Base-by-base conservation (phyloP, 176 grass and related monocot species). In the Ensete glaucum region DNA sequence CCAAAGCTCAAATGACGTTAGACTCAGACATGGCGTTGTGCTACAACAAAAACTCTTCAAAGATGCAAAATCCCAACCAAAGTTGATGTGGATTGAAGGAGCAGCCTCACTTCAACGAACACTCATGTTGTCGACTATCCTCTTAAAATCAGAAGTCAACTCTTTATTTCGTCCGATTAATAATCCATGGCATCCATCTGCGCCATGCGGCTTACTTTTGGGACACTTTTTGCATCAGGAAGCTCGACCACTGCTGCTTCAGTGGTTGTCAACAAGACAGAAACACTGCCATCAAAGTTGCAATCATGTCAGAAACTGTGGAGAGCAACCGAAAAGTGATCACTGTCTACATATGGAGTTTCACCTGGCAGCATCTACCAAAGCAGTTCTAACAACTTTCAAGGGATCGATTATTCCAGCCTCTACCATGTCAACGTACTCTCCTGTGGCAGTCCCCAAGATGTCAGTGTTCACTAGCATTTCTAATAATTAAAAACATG, bases 371-470 rank as follows among this genome's bases (percentile, higher is more conserved):
- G 88, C 94, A 85, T 97, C 90, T 77, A 88, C 80, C 24, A 97
- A 78, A 68, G 94, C 94, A 67, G 88, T 93, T 77, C 90, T 83
- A 58, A 97, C 87, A 22, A 97, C 94, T 73, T 97, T 97, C 53
- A 93, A 72, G 7, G 94, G 94, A 81, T 97, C 94, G 0, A 93
- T 81, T 66, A 93, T 97, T 54, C 94, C 94, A 72, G 90, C 81
- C 80, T 97, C 87, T 58, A 97, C 91, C 90, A 93, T 90, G 88
- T 93, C 94, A 63, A 93, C 82, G 83, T 93, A 97, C 83, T 93
- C 88, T 50, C 77, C 94, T 97, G 19, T 50, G 23, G 5, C 19
- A 62, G 34, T 8, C 48, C 22, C 82, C 62, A 82, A 76, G 56
- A 50, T 59, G 76, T 73, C 85, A 24, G 2, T 43, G 7, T 13